Evolutionary conservation across 164 flowering plant species (phyloP).

Genomic region (Annona cherimola): DNA sequence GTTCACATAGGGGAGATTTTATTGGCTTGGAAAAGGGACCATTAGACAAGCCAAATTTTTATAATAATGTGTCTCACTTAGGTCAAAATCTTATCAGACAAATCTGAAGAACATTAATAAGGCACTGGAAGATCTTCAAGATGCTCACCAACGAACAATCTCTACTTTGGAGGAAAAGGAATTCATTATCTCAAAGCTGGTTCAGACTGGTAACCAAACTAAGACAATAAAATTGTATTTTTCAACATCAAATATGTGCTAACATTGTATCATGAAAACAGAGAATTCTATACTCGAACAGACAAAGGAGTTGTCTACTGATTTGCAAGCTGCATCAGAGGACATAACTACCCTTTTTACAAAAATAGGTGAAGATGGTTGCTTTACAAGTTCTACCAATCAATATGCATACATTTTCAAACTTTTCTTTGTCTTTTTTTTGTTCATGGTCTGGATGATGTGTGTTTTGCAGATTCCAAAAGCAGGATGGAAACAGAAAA

Average conservation of each 20-base stretch:
- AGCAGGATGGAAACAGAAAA: conserved; percentile 60
- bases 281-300: conserved; percentile 55
- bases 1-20: too few relatives aligned
- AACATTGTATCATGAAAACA: conserved; percentile 22
- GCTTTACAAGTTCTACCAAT: not conserved
- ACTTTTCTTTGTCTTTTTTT: not conserved
- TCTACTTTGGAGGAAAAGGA: conserved; percentile 62
- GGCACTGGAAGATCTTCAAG: conserved; percentile 61
- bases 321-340: conserved; percentile 64
- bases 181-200: conserved; percentile 50
- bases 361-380: conserved; percentile 45
- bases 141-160: conserved; percentile 34
- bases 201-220: conserved; percentile 43
- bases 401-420: not conserved
- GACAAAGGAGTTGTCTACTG: conserved; percentile 57
- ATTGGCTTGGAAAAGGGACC: too few relatives aligned
- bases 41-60: too few relatives aligned
- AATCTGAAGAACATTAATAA: conserved; percentile 45
- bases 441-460: not conserved
- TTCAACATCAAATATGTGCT: not conserved
- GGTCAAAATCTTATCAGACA: conserved; percentile 27
- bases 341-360: conserved; percentile 46
- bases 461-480: conserved; percentile 50
- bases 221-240: not conserved
- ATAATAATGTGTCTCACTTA: too few relatives aligned